Conservation (phyloP, 192 early-diverging fungal species). For the Chytriomyces hyalinus region DNA sequence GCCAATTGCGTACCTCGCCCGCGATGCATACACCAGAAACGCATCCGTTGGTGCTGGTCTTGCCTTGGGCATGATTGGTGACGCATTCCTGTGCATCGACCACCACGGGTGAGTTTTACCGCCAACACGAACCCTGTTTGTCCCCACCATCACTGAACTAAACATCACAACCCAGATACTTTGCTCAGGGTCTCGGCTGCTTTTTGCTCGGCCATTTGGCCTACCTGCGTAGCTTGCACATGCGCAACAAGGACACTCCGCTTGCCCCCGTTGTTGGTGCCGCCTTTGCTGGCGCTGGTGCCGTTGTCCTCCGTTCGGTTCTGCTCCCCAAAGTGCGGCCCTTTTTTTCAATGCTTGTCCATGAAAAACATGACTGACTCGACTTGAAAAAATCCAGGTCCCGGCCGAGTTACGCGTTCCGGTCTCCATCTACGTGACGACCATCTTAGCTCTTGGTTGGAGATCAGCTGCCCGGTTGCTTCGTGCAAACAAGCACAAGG, state of each 20-base stretch:
- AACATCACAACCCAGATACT: neutral
- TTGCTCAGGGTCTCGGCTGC: conserved; percentile 6
- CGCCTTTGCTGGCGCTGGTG: neutral
- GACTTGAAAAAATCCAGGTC: neutral
- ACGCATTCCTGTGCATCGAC: conserved; percentile 5
- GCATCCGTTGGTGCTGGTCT: conserved; percentile 3
- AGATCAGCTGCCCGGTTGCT: neutral
- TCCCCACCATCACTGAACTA: neutral
- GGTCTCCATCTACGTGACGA: neutral
- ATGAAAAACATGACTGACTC: neutral
- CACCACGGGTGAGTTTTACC: neutral
- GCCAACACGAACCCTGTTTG: neutral
- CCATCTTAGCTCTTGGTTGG: neutral
- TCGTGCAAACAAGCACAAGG: neutral
- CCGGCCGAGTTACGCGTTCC: conserved; percentile 5
- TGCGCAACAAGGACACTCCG: conserved; percentile 7
- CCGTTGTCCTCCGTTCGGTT: neutral
- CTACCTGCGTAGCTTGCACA: conserved; percentile 1
- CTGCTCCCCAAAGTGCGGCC: neutral
- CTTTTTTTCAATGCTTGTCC: neutral
- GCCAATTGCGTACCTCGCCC: neutral
- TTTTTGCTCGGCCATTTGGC: conserved; percentile 9
- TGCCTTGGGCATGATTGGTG: neutral
- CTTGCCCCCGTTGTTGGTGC: neutral
- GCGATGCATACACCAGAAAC: neutral